These are phyloP conservation scores for Agaricales sp. DNA, from an alignment of 1,284 basidiomycete genomes.

Conservation along the genomic window DNA sequence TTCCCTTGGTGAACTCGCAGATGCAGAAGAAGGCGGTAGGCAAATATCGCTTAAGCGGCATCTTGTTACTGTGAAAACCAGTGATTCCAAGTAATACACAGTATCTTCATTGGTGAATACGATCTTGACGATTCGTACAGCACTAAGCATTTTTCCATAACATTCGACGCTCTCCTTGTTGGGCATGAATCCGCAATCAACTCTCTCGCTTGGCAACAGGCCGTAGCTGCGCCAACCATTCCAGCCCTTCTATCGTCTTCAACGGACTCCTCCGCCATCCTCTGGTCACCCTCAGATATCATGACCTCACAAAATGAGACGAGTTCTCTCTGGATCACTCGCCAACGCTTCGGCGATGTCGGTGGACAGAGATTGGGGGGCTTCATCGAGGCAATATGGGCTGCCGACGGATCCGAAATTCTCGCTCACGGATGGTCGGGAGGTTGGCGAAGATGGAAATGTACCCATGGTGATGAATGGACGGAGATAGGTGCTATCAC, in stretches of 20 bases:
- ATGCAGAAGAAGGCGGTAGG: slow-evolving; percentile 60
- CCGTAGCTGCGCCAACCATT: slow-evolving; percentile 15
- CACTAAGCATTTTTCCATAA: slow-evolving; percentile 56
- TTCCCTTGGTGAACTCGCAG: slow-evolving; percentile 58
- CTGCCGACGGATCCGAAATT: slow-evolving; percentile 43
- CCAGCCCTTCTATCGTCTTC: slow-evolving; percentile 78
- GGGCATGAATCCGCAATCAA: slow-evolving; percentile 93
- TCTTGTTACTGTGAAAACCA: slow-evolving; percentile 52
- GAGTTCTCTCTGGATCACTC: slow-evolving; percentile 77
- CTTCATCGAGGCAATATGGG: slow-evolving; percentile 85
- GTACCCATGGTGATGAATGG: slow-evolving; percentile 40
- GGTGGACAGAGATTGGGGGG: slow-evolving; percentile 83
- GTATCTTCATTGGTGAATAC: slow-evolving; percentile 10
- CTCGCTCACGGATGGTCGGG: slow-evolving; percentile 89
- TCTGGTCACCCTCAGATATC: slow-evolving; percentile 75
- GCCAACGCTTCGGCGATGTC: slow-evolving; percentile 85
- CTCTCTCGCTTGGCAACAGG: slow-evolving; percentile 70
- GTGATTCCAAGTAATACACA: slow-evolving; percentile 32
- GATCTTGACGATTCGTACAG: no score
- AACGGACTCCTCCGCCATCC: slow-evolving; percentile 84
- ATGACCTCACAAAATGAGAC: slow-evolving; percentile 27
- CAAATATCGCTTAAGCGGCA: slow-evolving; percentile 83
- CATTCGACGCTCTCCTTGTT: slow-evolving; percentile 84
- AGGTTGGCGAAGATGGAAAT: slow-evolving; percentile 80
- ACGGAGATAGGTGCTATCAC: slow-evolving; percentile 64